Evolutionary conservation across 2,329 filamentous ascomycete species (phyloP).

Genomic region (Pseudogymnoascus sp.): DNA sequence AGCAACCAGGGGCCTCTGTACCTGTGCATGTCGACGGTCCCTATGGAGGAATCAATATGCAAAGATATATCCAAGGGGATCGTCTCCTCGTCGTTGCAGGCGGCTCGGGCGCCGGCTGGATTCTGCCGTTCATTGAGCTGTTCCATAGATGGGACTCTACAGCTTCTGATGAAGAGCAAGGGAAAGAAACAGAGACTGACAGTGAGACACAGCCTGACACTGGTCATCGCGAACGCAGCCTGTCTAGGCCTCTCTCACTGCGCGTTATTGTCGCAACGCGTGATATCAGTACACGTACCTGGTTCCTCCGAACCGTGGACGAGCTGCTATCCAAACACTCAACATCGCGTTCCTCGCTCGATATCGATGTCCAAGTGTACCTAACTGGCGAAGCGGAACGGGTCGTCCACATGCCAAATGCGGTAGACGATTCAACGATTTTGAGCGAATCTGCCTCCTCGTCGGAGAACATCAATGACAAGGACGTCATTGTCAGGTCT

Average conservation of each 20-base stretch:
- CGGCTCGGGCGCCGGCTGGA: constrained; percentile 49
- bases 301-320: constrained; percentile 30
- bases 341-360: constrained; percentile 14
- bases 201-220: not conserved
- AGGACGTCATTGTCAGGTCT: constrained; percentile 9
- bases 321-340: constrained; percentile 24
- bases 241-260: constrained; percentile 18
- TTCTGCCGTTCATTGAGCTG: constrained; percentile 40
- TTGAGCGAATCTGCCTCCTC: not conserved
- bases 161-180: constrained; percentile 2
- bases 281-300: constrained; percentile 29
- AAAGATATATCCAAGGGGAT: constrained; percentile 35
- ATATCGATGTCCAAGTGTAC: constrained; percentile 23
- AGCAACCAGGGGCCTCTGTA: constrained; percentile 32
- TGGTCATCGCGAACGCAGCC: not conserved
- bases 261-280: constrained; percentile 32
- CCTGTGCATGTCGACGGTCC: constrained; percentile 50
- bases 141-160: not conserved
- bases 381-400: constrained; percentile 24
- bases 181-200: not conserved
- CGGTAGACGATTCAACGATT: constrained; percentile 11
- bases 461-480: not conserved
- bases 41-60: constrained; percentile 44
- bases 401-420: not conserved
- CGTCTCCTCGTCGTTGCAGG: constrained; percentile 44